Evolutionary conservation across 495 filamentous ascomycete genomes (phyloP).

Genomic region (Hypoxylon cercidicola): DNA sequence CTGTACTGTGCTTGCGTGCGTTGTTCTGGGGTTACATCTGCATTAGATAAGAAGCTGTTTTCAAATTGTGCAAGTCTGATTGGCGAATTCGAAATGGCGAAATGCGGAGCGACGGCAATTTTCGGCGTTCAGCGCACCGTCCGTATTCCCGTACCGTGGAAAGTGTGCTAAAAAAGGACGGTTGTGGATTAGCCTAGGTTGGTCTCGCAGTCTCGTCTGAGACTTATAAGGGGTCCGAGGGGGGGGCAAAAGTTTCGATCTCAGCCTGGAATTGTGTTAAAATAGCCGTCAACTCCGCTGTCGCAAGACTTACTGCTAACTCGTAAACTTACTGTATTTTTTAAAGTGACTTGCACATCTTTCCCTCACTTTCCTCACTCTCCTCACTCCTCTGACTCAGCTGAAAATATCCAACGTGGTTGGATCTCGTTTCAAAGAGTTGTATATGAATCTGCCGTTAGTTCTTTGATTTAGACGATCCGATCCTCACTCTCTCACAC

Average conservation of each 20-base stretch:
- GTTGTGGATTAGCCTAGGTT: slow-evolving; percentile 2
- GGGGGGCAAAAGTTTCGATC: slow-evolving; percentile 29
- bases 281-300: slow-evolving; percentile 26
- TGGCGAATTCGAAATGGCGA: slow-evolving; percentile 25
- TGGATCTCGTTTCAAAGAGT: neutral
- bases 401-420: neutral
- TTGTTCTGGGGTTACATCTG: slow-evolving; percentile 20
- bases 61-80: slow-evolving; percentile 35
- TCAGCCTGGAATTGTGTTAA: slow-evolving; percentile 10
- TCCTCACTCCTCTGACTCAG: slow-evolving; percentile 5
- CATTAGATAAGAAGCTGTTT: slow-evolving; percentile 31
- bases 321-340: slow-evolving; percentile 25
- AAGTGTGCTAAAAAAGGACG: neutral
- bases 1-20: neutral
- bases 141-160: slow-evolving; percentile 12
- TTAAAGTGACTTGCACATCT: neutral
- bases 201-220: neutral
- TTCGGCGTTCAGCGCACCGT: slow-evolving; percentile 19
- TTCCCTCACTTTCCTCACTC: neutral
- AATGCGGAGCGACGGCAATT: slow-evolving; percentile 26
- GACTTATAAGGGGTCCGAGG: neutral
- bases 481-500: slow-evolving; percentile 1
- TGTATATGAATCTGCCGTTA: neutral
- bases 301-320: slow-evolving; percentile 10
- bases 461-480: slow-evolving; percentile 3